Base-by-base conservation (phyloP, 306 rosid genomes). In the Vigna angularis region DNA sequence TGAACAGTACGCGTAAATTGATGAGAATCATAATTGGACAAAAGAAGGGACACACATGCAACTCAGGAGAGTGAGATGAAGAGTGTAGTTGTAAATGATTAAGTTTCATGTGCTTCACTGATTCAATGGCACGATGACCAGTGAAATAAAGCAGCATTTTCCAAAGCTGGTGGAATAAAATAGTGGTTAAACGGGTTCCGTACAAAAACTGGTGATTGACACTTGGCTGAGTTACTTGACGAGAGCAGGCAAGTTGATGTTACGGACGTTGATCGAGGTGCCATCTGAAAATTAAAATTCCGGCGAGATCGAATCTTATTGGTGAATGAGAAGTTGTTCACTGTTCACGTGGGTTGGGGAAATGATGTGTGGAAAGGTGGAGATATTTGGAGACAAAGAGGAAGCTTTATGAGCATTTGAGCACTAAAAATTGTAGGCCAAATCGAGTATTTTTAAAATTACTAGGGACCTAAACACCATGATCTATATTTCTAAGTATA, bases 131-230 rank as follows among this genome's bases (percentile, higher is more conserved):
- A 62, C 34, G 18, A 57, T 57, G 83, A 56, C 80, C 66, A 63
- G 28, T 74, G 52, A 70, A 83, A 10, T 11, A 45, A 45, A 85
- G 91, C 83, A 45, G 53, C 85, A 75, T 26, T 73, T 47, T 82
- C 75, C 83, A 34, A 70, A 49, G 89, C 70, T 70, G 72, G 80
- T 30, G 7, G 1, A 73, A 57, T 38, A 72, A 72, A 56, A 3
- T 2, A 45, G 5, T 11, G 0, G 2, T 16, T 50, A 7, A 22
- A 88, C 70, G 89, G 89, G 62, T 49, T 73, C 36, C 73, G 89
- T 38, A 44, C 82, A 17, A 30, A 89, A 77, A 70, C 83, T 86
- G 89, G 87, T 87, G 73, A 91, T 91, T 86, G 96, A 89, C 96
- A 91, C 90, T 88, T 91, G 96, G 83, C 51, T 58, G 48, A 68